Conservation (phyloP, 352 stramenopile species). For the Detonula confervacea region DNA sequence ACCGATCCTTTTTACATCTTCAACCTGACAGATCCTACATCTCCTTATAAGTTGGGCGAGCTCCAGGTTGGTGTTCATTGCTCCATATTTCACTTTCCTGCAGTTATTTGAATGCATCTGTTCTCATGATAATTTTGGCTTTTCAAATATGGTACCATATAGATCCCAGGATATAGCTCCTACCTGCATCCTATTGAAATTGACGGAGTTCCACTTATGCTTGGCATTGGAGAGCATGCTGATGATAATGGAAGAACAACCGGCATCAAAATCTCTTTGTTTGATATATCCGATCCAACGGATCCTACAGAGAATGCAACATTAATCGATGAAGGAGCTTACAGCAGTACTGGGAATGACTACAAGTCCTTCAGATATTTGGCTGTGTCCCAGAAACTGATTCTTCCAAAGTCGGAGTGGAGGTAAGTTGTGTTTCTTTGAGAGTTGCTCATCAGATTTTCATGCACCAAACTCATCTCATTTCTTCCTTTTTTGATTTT, state of each 20-base stretch:
- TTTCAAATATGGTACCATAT: no score
- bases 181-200: slow-evolving; percentile 77
- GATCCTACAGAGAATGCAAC: slow-evolving; percentile 41
- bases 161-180: slow-evolving; percentile 71
- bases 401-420: slow-evolving; percentile 67
- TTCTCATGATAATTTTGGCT: no score
- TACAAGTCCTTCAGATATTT: slow-evolving; percentile 72
- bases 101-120: not conserved
- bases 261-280: slow-evolving; percentile 71
- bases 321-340: slow-evolving; percentile 57
- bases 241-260: slow-evolving; percentile 41
- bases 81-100: not conserved
- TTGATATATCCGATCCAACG: slow-evolving; percentile 62
- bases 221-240: slow-evolving; percentile 65
- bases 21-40: slow-evolving; percentile 51
- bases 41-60: slow-evolving; percentile 64
- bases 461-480: no score
- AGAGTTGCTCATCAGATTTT: no score
- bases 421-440: no score
- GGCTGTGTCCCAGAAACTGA: slow-evolving; percentile 49
- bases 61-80: slow-evolving; percentile 26
- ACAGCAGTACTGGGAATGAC: slow-evolving; percentile 53
- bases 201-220: slow-evolving; percentile 53
- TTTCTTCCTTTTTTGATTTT: no score
- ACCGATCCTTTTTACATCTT: slow-evolving; percentile 78